Conservation (phyloP, 1,284 basidiomycete genomes). For the Ganoderma lingzhi region DNA sequence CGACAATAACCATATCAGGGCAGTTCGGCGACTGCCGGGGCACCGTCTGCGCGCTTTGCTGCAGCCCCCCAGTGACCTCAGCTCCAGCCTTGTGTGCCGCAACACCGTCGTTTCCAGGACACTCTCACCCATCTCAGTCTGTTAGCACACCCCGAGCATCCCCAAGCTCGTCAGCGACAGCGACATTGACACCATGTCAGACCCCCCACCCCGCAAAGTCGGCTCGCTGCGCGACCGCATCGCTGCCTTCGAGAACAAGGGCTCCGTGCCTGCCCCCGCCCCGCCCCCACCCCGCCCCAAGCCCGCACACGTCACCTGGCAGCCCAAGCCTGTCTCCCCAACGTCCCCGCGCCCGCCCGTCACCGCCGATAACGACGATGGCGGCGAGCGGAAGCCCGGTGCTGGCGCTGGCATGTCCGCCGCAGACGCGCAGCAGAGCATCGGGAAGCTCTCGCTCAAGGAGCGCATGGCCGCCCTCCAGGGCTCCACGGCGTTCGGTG, state of each 20-base stretch:
- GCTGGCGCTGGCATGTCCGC: slow-evolving; percentile 70
- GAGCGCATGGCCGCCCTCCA: slow-evolving; percentile 94
- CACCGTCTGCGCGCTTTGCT: neutral
- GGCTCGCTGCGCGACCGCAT: slow-evolving; percentile 85
- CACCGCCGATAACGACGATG: slow-evolving; percentile 29
- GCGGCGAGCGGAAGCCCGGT: slow-evolving; percentile 34
- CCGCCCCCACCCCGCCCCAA: slow-evolving; percentile 74
- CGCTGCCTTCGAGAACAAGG: slow-evolving; percentile 78
- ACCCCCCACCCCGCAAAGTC: slow-evolving; percentile 62
- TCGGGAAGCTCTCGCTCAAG: slow-evolving; percentile 80
- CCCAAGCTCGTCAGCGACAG: slow-evolving; percentile 6
- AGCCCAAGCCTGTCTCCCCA: slow-evolving; percentile 67
- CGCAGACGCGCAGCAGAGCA: slow-evolving; percentile 84
- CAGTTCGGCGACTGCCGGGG: slow-evolving; percentile 9
- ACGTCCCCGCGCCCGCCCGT: slow-evolving; percentile 41
- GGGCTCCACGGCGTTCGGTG: slow-evolving; percentile 75
- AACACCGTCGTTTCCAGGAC: neutral
- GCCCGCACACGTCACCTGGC: slow-evolving; percentile 72
- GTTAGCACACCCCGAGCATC: neutral
- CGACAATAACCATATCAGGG: slow-evolving; percentile 1
- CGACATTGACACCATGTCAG: slow-evolving; percentile 49
- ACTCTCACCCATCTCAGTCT: neutral
- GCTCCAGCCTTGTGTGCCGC: no score
- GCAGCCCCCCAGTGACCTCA: neutral
- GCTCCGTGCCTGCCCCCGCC: slow-evolving; percentile 52